A percentile compares a stretch with the other conserved stretches of the same genome.
Evolutionary conservation across 2,329 filamentous ascomycete genomes (phyloP).

Genomic region (Mycocentrospora acerina): DNA sequence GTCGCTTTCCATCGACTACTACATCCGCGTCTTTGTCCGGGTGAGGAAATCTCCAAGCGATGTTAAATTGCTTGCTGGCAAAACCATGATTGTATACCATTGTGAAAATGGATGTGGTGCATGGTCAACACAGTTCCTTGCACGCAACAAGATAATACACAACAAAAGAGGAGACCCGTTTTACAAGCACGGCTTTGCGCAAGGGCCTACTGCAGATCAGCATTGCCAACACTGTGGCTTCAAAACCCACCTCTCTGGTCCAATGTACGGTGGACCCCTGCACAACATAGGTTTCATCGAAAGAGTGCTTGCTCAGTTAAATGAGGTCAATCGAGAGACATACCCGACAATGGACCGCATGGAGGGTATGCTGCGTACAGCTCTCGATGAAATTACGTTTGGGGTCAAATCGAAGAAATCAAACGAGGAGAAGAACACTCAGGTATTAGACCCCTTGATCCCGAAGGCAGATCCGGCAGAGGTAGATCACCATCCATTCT

Average conservation of each 20-base stretch:
- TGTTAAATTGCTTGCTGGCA: conserved; percentile 87
- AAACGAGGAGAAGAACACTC: conserved; percentile 17
- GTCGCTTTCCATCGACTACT: conserved; percentile 94
- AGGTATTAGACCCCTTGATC: conserved; percentile 41
- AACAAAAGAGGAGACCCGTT: conserved; percentile 69
- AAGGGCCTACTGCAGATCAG: conserved; percentile 66
- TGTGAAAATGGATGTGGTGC: conserved; percentile 91
- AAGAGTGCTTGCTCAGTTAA: conserved; percentile 72
- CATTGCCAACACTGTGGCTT: conserved; percentile 81
- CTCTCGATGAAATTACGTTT: conserved; percentile 69
- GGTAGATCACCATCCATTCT: conserved; percentile 80
- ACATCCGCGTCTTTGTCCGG: conserved; percentile 83
- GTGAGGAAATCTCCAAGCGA: conserved; percentile 77
- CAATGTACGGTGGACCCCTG: conserved; percentile 91
- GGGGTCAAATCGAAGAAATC: conserved; percentile 22
- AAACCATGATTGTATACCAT: conserved; percentile 89
- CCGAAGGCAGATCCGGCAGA: conserved; percentile 37
- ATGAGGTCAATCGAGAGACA: conserved; percentile 63
- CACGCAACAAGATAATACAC: conserved; percentile 64
- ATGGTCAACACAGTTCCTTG: conserved; percentile 80
- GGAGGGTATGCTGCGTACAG: conserved; percentile 87
- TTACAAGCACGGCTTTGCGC: conserved; percentile 76
- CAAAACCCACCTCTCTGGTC: conserved; percentile 84
- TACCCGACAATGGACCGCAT: conserved; percentile 83
- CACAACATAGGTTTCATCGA: conserved; percentile 84